Evolutionary conservation across 495 filamentous ascomycete species (phyloP).

Genomic region (Tetracladium setigerum): DNA sequence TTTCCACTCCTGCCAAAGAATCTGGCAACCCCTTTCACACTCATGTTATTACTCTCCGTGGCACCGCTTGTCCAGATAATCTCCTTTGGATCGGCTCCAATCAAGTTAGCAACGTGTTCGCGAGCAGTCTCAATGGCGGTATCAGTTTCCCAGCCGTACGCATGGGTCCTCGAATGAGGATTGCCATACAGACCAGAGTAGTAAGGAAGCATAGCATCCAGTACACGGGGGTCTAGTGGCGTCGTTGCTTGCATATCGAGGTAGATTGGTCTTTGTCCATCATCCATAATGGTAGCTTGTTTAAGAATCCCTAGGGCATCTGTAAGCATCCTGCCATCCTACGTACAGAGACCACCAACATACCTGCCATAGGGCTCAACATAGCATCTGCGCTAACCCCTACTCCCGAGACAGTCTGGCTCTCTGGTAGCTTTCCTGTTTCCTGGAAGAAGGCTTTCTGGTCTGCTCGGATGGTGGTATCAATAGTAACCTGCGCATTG

Average conservation of each 20-base stretch:
- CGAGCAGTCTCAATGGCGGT: constrained; percentile 84
- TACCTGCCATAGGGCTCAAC: constrained; percentile 73
- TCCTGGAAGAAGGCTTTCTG: constrained; percentile 69
- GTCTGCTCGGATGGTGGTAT: constrained; percentile 74
- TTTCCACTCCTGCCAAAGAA: constrained; percentile 90
- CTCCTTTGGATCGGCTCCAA: constrained; percentile 93
- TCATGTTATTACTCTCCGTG: constrained; percentile 99
- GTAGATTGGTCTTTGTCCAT: constrained; percentile 91
- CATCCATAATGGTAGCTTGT: constrained; percentile 87
- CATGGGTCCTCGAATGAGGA: constrained; percentile 94
- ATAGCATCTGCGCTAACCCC: constrained; percentile 53
- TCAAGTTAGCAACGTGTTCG: constrained; percentile 72
- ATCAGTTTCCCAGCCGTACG: constrained; percentile 98
- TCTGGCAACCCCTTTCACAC: constrained; percentile 91
- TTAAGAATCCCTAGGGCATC: constrained; percentile 62
- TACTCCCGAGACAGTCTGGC: constrained; percentile 51
- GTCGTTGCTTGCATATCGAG: constrained; percentile 99
- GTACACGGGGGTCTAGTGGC: constrained; percentile 86
- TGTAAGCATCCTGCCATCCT: constrained; percentile 11
- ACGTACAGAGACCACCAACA: constrained; percentile 11
- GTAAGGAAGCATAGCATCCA: constrained; percentile 95
- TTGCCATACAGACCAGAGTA: constrained; percentile 93
- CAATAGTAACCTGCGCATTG: constrained; percentile 74
- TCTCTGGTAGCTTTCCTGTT: constrained; percentile 58
- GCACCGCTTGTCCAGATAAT: constrained; percentile 98